A percentile compares a stretch with the other conserved stretches of the same genome.
Conservation (phyloP, 2,329 filamentous ascomycete species). For the Pseudogymnoascus verrucosus region DNA sequence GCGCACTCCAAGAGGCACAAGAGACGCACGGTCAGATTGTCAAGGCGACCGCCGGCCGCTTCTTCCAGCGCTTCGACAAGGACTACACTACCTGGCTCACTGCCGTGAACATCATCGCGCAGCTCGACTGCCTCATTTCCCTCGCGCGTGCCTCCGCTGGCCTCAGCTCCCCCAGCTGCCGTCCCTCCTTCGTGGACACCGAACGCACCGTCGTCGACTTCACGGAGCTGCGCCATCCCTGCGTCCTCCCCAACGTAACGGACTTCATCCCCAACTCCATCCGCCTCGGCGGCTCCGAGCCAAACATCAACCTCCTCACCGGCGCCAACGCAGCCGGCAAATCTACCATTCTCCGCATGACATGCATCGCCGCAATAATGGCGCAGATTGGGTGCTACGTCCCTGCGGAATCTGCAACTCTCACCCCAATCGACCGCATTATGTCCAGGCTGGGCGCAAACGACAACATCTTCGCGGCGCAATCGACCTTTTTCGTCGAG, state of each 20-base stretch:
- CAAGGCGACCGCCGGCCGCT: conserved; percentile 73
- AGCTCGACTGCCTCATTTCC: conserved; percentile 91
- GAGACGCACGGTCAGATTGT: conserved; percentile 89
- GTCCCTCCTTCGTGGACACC: conserved; percentile 78
- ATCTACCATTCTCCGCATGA: conserved; percentile 93
- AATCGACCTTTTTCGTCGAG: conserved; percentile 98
- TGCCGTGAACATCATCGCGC: conserved; percentile 81
- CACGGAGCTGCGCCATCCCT: conserved; percentile 85
- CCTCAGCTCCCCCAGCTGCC: conserved; percentile 78
- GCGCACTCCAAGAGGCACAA: conserved; percentile 84
- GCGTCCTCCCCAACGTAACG: conserved; percentile 79
- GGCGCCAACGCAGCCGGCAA: conserved; percentile 97
- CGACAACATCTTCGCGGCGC: conserved; percentile 97
- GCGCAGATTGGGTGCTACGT: conserved; percentile 93
- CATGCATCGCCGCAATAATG: conserved; percentile 93
- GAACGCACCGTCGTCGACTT: conserved; percentile 87
- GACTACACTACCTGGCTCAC: conserved; percentile 80
- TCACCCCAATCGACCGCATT: conserved; percentile 92
- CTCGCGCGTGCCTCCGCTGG: conserved; percentile 80
- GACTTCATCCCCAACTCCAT: conserved; percentile 98
- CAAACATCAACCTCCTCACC: conserved; percentile 86
- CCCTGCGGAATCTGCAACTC: conserved; percentile 68
- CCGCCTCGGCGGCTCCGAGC: conserved; percentile 67
- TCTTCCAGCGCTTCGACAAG: conserved; percentile 82
- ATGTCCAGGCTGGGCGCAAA: conserved; percentile 97